Evolutionary conservation across 164 flowering plant species (phyloP).

Genomic region (Brasenia schreberi): DNA sequence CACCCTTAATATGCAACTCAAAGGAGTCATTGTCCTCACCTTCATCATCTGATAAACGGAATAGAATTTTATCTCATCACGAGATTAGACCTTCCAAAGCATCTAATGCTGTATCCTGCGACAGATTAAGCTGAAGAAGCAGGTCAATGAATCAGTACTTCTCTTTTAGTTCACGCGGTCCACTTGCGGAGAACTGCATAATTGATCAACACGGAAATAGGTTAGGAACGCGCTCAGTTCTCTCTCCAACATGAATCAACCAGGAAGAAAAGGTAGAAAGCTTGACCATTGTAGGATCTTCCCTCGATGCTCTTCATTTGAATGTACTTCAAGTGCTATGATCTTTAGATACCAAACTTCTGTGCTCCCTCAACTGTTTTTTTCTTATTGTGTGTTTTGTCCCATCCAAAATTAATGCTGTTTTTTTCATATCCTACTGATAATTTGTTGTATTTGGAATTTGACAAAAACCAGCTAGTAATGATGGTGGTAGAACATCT

Average conservation of each 20-base stretch:
- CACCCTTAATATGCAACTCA: conserved; percentile 33
- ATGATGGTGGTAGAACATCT: no score
- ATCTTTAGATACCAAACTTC: no score
- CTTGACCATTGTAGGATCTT: no score
- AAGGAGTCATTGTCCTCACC: conserved; percentile 32
- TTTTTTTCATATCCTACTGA: no score
- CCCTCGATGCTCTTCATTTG: no score
- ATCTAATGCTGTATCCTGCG: conserved; percentile 1
- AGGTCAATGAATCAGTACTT: conserved; percentile 62
- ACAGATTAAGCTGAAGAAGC: conserved; percentile 15
- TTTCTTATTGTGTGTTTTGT: no score
- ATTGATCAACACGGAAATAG: conserved; percentile 6
- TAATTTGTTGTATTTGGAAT: no score
- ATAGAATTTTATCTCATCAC: conserved; percentile 6
- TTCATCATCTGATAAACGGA: conserved; percentile 15
- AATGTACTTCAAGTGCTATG: no score
- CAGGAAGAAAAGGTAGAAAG: not conserved
- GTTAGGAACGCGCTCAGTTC: conserved; percentile 12
- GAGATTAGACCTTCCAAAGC: conserved; percentile 19
- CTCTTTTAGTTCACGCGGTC: conserved; percentile 61
- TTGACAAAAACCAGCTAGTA: no score
- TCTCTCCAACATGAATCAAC: conserved; percentile 13
- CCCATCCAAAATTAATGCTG: no score
- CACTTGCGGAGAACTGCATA: conserved; percentile 29
- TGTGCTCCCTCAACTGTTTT: no score